Percentiles rank a stretch among this genome's conserved stretches.
These are phyloP conservation scores for Lodderomyces beijingensis DNA, from an alignment of 1,139 yeast genomes.

Conservation along the genomic window DNA sequence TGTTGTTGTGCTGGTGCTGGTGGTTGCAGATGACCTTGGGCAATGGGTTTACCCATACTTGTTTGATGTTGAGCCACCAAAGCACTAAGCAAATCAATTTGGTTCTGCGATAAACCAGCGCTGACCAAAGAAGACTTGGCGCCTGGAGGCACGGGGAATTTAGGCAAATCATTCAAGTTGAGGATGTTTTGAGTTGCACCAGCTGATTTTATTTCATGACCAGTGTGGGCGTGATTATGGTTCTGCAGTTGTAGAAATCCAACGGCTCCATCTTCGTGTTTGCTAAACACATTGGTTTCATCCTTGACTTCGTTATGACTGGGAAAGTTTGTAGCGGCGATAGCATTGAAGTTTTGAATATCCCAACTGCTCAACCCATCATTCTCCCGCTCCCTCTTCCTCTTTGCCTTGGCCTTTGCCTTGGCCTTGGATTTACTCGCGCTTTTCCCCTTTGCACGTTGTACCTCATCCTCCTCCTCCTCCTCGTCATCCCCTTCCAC, in stretches of 20 bases:
- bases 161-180: conserved; percentile 36
- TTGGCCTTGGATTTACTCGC: not conserved
- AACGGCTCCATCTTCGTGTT: conserved; percentile 1
- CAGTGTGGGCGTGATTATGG: conserved; percentile 1
- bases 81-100: conserved; percentile 68
- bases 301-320: conserved; percentile 6
- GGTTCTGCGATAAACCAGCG: conserved; percentile 63
- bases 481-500: not conserved
- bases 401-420: not conserved
- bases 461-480: not conserved
- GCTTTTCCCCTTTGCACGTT: not conserved
- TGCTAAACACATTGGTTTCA: conserved; percentile 7
- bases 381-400: conserved; percentile 1
- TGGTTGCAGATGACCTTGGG: conserved; percentile 10
- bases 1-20: conserved; percentile 7
- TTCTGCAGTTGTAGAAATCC: not conserved
- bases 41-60: conserved; percentile 21
- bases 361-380: not conserved
- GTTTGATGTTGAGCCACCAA: conserved; percentile 66
- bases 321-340: not conserved
- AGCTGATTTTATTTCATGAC: conserved; percentile 2
- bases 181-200: conserved; percentile 4
- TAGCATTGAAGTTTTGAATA: not conserved
- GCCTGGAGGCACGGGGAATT: conserved; percentile 67
- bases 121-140: conserved; percentile 58